These are phyloP conservation scores for Curvularia sp. DNA, from an alignment of 2,329 filamentous ascomycete genomes.

Conservation along the genomic window DNA sequence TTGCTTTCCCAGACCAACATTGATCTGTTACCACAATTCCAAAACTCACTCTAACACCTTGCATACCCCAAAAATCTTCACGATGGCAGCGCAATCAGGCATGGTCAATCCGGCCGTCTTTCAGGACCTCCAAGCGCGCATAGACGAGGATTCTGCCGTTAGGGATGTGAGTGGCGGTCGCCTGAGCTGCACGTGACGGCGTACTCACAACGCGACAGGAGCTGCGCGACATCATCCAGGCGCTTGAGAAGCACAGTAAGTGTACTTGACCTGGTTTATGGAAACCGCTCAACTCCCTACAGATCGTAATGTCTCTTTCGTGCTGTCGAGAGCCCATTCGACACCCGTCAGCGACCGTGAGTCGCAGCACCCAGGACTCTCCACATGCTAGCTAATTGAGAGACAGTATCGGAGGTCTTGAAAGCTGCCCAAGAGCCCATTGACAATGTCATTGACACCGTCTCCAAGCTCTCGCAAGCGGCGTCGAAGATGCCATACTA, in stretches of 20 bases:
- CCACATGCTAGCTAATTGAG: slow-evolving; percentile 16
- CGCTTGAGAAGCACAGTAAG: slow-evolving; percentile 76
- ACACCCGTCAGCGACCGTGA: slow-evolving; percentile 72
- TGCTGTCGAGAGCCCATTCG: slow-evolving; percentile 88
- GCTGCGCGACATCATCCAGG: slow-evolving; percentile 80
- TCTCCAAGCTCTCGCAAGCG: slow-evolving; percentile 72
- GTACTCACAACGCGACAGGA: slow-evolving; percentile 58
- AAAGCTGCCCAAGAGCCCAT: slow-evolving; percentile 74
- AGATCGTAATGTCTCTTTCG: slow-evolving; percentile 80
- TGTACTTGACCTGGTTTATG: neutral
- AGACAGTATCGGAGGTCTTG: slow-evolving; percentile 71
- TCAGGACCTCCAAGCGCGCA: slow-evolving; percentile 82
- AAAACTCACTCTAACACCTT: neutral
- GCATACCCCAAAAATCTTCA: neutral
- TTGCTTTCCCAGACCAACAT: slow-evolving; percentile 16
- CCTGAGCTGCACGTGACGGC: slow-evolving; percentile 35
- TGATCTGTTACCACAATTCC: slow-evolving; percentile 5
- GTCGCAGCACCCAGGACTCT: slow-evolving; percentile 36
- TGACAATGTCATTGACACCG: slow-evolving; percentile 72
- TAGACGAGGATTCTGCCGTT: slow-evolving; percentile 84
- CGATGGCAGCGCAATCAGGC: slow-evolving; percentile 47
- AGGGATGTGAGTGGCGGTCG: slow-evolving; percentile 66
- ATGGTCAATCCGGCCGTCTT: slow-evolving; percentile 86
- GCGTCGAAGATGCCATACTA: slow-evolving; percentile 94
- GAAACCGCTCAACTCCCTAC: slow-evolving; percentile 15